phyloP scores from a whole-genome alignment of 306 rosid species.

The Rosa persica region DNA sequence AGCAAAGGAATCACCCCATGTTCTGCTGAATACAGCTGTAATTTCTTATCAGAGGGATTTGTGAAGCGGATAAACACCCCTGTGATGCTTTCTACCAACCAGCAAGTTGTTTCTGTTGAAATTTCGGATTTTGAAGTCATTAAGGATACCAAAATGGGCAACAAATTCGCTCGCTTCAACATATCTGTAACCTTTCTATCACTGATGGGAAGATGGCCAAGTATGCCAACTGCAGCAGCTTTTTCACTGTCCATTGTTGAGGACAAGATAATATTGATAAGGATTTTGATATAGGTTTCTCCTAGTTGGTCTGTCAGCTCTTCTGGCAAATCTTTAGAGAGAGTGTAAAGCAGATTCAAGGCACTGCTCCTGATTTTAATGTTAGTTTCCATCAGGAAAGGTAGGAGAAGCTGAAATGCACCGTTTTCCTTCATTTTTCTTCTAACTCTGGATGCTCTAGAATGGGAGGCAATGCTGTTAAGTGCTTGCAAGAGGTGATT shows the following conservation, averaged over 20 bases:
- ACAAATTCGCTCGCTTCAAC: conserved; percentile 53
- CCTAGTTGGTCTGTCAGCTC: conserved; percentile 70
- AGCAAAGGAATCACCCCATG: conserved; percentile 80
- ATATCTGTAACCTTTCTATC: conserved; percentile 63
- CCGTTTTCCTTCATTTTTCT: conserved; percentile 73
- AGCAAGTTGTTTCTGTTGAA: conserved; percentile 29
- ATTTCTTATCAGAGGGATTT: conserved; percentile 64
- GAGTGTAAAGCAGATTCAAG: conserved; percentile 59
- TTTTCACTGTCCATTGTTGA: conserved; percentile 54
- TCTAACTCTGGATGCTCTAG: conserved; percentile 58
- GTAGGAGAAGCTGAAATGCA: conserved; percentile 75
- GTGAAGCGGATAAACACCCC: conserved; percentile 68
- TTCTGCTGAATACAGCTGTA: conserved; percentile 67
- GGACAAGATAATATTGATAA: conserved; percentile 52
- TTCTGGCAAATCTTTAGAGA: conserved; percentile 64
- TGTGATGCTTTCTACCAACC: conserved; percentile 47
- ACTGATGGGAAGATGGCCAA: conserved; percentile 62
- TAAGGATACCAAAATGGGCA: conserved; percentile 55
- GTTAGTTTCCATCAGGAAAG: conserved; percentile 64
- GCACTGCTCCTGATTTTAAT: conserved; percentile 48
- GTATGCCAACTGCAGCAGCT: conserved; percentile 66
- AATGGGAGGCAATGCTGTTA: conserved; percentile 66
- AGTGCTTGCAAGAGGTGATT: conserved; percentile 76
- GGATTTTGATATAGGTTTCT: conserved; percentile 46
- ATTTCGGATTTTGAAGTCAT: conserved; percentile 40